Percentiles rank a stretch among this genome's conserved stretches.
These are phyloP conservation scores for Corymbia citriodora DNA, from an alignment of 441 rosid genomes.

Conservation along the genomic window DNA sequence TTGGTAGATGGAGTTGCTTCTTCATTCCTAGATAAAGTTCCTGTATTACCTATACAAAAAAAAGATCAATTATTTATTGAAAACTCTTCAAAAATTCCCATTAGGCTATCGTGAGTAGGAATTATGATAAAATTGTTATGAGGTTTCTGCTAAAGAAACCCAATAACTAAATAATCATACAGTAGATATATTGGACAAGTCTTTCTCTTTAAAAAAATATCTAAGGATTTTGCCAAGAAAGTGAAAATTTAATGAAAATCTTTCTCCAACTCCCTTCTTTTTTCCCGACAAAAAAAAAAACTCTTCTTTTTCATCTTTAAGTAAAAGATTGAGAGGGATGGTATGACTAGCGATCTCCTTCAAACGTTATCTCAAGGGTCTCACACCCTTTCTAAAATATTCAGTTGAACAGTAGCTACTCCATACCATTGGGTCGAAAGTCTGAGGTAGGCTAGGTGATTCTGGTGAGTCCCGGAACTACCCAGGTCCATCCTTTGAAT, in stretches of 20 bases:
- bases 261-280: not conserved
- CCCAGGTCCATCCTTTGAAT: too few species aligned
- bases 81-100: not conserved
- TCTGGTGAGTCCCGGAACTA: fast-evolving
- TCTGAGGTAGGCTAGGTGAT: not conserved
- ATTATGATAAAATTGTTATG: too few species aligned
- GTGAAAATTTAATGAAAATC: not conserved
- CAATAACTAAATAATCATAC: not conserved
- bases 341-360: not conserved
- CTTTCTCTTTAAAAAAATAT: not conserved
- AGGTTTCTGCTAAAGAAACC: not conserved
- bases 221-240: not conserved
- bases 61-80: not conserved
- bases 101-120: not conserved
- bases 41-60: not conserved
- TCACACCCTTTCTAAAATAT: fast-evolving
- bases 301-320: not conserved
- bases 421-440: not conserved
- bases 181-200: not conserved
- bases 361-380: not conserved
- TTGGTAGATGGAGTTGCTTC: not conserved
- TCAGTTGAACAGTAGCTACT: not conserved
- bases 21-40: not conserved
- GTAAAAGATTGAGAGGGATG: not conserved
- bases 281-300: too few species aligned